Percentiles rank a stretch among this genome's conserved stretches.
Evolutionary conservation across 495 filamentous ascomycete genomes (phyloP).

Genomic region (Venustampulla echinocandica): DNA sequence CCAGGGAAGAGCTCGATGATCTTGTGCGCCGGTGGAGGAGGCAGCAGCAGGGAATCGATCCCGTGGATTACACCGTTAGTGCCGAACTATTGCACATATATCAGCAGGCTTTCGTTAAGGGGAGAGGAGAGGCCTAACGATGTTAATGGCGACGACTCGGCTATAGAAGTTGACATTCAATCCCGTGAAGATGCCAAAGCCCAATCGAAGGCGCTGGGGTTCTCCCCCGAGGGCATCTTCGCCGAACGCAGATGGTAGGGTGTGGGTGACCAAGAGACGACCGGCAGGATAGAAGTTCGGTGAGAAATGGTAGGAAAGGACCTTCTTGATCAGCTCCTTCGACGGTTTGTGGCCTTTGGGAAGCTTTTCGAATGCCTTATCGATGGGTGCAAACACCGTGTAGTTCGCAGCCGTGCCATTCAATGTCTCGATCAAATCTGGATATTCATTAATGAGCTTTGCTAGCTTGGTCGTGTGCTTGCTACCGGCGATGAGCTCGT

Average conservation of each 20-base stretch:
- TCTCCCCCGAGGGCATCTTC: slow-evolving; percentile 37
- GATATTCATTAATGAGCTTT: slow-evolving; percentile 58
- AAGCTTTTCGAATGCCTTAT: slow-evolving; percentile 49
- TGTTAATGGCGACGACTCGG: slow-evolving; percentile 53
- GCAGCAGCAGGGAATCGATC: slow-evolving; percentile 61
- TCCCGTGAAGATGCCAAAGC: slow-evolving; percentile 41
- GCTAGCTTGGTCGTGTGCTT: slow-evolving; percentile 71
- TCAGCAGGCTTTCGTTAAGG: not conserved
- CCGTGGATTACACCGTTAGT: slow-evolving; percentile 78
- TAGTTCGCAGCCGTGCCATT: slow-evolving; percentile 60
- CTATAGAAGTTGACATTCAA: slow-evolving; percentile 66
- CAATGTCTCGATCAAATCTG: slow-evolving; percentile 59
- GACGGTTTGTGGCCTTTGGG: slow-evolving; percentile 44
- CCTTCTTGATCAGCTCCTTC: slow-evolving; percentile 53
- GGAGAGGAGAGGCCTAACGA: slow-evolving; percentile 37
- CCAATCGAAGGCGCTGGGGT: slow-evolving; percentile 60
- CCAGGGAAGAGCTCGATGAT: slow-evolving; percentile 59
- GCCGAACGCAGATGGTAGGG: slow-evolving; percentile 58
- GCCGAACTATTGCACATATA: slow-evolving; percentile 30
- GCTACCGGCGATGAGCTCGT: slow-evolving; percentile 61
- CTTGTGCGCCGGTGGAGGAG: slow-evolving; percentile 52
- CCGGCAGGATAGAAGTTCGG: slow-evolving; percentile 51
- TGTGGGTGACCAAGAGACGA: slow-evolving; percentile 51
- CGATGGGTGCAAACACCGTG: slow-evolving; percentile 73
- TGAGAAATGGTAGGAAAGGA: slow-evolving; percentile 65